phyloP scores from a whole-genome alignment of 345 rosid species.

The Leavenworthia alabamica region DNA sequence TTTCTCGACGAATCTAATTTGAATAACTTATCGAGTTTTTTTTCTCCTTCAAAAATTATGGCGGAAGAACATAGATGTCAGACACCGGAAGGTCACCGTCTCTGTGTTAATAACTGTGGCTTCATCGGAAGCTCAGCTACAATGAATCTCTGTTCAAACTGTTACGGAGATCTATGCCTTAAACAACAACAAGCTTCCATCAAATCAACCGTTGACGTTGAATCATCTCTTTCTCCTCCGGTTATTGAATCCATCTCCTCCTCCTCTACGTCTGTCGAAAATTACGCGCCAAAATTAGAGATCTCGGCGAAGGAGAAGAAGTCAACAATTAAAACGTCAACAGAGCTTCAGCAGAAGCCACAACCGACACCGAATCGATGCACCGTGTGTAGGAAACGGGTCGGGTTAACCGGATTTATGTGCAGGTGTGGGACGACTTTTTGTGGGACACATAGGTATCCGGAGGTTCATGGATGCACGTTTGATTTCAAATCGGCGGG shows the following conservation, averaged over 20 bases:
- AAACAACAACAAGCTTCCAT: constrained; percentile 39
- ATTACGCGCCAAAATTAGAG: neutral
- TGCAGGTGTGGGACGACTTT: constrained; percentile 45
- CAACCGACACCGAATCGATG: constrained; percentile 44
- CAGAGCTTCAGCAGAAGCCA: neutral
- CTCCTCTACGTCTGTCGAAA: neutral
- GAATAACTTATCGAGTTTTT: neutral
- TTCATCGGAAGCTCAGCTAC: constrained; percentile 46
- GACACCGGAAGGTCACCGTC: constrained; percentile 46
- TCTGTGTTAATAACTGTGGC: constrained; percentile 49
- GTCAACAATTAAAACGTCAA: neutral
- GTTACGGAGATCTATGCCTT: constrained; percentile 41
- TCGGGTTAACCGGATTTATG: constrained; percentile 44
- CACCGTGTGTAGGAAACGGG: constrained; percentile 41
- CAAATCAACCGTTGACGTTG: constrained; percentile 37
- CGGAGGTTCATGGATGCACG: constrained; percentile 43
- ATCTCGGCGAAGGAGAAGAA: constrained; percentile 4
- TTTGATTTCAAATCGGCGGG: constrained; percentile 49
- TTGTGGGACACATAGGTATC: constrained; percentile 50
- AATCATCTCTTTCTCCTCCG: constrained; percentile 35
- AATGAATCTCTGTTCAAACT: constrained; percentile 53
- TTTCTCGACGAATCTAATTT: neutral
- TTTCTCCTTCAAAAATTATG: constrained; percentile 10
- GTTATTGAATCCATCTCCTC: constrained; percentile 16
- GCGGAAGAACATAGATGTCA: constrained; percentile 52